phyloP scores from a whole-genome alignment of 2,329 filamentous ascomycete species.

The Pseudodiploospora longispora region DNA sequence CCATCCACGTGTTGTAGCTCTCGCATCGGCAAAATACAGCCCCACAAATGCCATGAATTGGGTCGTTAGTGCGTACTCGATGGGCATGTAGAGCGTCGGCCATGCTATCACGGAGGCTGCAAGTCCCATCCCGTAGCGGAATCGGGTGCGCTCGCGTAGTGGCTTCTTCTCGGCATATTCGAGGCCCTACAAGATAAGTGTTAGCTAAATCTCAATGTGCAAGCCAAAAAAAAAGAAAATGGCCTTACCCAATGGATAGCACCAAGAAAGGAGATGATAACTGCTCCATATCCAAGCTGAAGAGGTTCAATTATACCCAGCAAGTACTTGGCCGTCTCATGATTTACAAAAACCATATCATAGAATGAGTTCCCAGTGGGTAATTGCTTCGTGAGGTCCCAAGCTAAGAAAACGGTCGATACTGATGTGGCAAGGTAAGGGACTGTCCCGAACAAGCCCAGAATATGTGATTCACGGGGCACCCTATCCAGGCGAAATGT shows the following conservation, averaged over 20 bases:
- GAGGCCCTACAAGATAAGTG: slow-evolving; percentile 44
- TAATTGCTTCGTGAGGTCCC: slow-evolving; percentile 65
- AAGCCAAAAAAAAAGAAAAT: background rate
- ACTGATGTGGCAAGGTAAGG: slow-evolving; percentile 81
- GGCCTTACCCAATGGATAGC: slow-evolving; percentile 71
- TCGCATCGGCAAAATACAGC: slow-evolving; percentile 77
- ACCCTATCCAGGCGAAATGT: slow-evolving; percentile 59
- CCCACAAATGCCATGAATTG: slow-evolving; percentile 81
- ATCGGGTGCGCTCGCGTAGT: slow-evolving; percentile 55
- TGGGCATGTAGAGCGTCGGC: slow-evolving; percentile 78
- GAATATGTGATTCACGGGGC: slow-evolving; percentile 57
- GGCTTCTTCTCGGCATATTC: slow-evolving; percentile 69
- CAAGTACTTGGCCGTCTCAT: slow-evolving; percentile 62
- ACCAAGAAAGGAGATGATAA: slow-evolving; percentile 89
- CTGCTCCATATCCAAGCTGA: slow-evolving; percentile 84
- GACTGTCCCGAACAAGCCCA: slow-evolving; percentile 70
- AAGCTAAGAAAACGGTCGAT: slow-evolving; percentile 73
- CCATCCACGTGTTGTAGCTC: slow-evolving; percentile 66
- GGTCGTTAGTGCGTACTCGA: slow-evolving; percentile 75
- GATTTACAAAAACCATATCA: slow-evolving; percentile 50
- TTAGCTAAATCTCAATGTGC: background rate
- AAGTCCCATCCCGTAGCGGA: slow-evolving; percentile 77
- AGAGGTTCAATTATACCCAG: slow-evolving; percentile 74
- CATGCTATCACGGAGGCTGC: slow-evolving; percentile 74
- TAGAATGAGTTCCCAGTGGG: slow-evolving; percentile 51